Conservation (phyloP, 169 alveolate species). For the Pseudocohnilembus persalinus region DNA sequence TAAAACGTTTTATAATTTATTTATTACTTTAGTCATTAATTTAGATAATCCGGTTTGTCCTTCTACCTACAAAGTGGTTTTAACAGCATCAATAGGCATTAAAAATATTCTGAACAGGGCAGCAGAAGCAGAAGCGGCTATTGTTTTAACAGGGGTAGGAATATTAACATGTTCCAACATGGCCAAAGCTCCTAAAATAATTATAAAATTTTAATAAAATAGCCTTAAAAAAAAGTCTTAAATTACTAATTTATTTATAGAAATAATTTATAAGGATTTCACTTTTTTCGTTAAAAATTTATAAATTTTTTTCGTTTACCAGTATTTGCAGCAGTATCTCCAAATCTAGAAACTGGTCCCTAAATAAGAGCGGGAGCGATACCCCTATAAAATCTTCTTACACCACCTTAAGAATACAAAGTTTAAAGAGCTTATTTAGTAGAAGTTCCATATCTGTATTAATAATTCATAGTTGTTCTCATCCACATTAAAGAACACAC, state of each 20-base stretch:
- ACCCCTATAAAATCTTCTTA: constrained; percentile 80
- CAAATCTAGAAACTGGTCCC: constrained; percentile 85
- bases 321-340: constrained; percentile 87
- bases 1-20: no score
- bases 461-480: constrained; percentile 87
- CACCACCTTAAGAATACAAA: constrained; percentile 78
- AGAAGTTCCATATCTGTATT: constrained; percentile 78
- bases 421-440: constrained; percentile 49
- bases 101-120: constrained; percentile 74
- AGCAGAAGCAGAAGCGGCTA: constrained; percentile 74
- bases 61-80: constrained; percentile 83
- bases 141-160: constrained; percentile 75
- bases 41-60: constrained; percentile 69
- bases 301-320: constrained; percentile 61
- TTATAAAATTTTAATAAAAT: no score
- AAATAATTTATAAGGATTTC: no score
- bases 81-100: constrained; percentile 81
- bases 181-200: neutral
- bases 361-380: constrained; percentile 80
- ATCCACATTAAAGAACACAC: constrained; percentile 88
- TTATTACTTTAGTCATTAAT: constrained; percentile 55
- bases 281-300: constrained; percentile 47
- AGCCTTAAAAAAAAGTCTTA: no score
- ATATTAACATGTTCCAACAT: constrained; percentile 21
- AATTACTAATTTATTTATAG: no score